Conservation (phyloP, 768 basidiomycete species). For the Xerocomus potaroensis region DNA sequence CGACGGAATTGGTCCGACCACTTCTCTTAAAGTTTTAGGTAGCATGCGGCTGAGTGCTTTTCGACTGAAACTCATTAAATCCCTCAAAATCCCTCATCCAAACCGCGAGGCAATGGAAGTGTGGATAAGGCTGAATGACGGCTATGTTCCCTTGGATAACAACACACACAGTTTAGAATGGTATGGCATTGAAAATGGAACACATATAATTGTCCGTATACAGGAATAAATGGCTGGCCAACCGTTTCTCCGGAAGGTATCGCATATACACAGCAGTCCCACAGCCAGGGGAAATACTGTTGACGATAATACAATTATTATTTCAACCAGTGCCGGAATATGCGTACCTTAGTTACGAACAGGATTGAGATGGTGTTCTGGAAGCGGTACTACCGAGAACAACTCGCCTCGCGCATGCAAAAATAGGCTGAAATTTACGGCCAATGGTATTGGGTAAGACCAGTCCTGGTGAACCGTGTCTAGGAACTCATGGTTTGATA, state of each 20-base stretch:
- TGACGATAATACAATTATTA: slow-evolving; percentile 5
- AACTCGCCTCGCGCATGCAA: slow-evolving; percentile 5
- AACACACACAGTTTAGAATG: slow-evolving; percentile 59
- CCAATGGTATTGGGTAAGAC: slow-evolving; percentile 4
- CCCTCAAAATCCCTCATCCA: slow-evolving; percentile 30
- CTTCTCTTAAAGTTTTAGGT: slow-evolving; percentile 53
- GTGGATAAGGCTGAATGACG: slow-evolving; percentile 56
- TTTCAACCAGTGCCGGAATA: background rate
- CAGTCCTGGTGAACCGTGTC: slow-evolving; percentile 13
- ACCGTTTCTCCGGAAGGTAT: background rate
- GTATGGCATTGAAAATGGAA: slow-evolving; percentile 64
- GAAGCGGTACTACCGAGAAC: background rate
- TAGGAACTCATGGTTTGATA: slow-evolving; percentile 18
- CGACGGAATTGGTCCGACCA: slow-evolving; percentile 17
- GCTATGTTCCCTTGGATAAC: slow-evolving; percentile 44
- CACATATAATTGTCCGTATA: slow-evolving; percentile 31
- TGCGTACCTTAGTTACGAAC: slow-evolving; percentile 16
- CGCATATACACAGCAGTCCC: slow-evolving; percentile 7
- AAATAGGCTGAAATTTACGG: slow-evolving; percentile 2
- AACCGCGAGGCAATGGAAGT: slow-evolving; percentile 37
- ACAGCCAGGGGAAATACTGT: slow-evolving; percentile 8
- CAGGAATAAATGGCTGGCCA: slow-evolving; percentile 7
- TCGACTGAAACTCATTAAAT: slow-evolving; percentile 59
- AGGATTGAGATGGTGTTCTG: background rate
- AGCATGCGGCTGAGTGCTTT: slow-evolving; percentile 65